Percentiles rank a stretch among this genome's conserved stretches.
Conservation (phyloP, 1,284 basidiomycete species). For the Takashimella koratensis region DNA sequence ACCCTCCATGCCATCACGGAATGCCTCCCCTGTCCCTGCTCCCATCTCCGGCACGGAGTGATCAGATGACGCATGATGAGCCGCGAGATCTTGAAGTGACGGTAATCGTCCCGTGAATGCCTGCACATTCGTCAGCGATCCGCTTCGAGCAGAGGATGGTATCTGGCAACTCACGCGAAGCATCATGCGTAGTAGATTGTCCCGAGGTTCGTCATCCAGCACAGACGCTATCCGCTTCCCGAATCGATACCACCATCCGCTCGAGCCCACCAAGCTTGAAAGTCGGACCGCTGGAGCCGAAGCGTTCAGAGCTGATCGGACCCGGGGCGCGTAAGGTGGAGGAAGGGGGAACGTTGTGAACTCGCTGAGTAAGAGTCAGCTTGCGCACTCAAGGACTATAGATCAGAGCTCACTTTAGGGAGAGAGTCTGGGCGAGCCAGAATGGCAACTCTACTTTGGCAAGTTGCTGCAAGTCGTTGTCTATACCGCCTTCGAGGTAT, state of each 20-base stretch:
- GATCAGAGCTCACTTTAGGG: constrained; percentile 63
- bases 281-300: constrained; percentile 75
- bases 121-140: constrained; percentile 49
- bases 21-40: constrained; percentile 58
- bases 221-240: constrained; percentile 75
- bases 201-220: constrained; percentile 67
- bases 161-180: constrained; percentile 10
- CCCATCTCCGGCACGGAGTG: constrained; percentile 46
- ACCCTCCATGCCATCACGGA: constrained; percentile 80
- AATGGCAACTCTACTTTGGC: constrained; percentile 75
- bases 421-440: constrained; percentile 79
- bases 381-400: background rate
- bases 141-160: too few relatives aligned
- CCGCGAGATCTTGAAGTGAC: constrained; percentile 81
- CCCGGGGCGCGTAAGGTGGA: constrained; percentile 65
- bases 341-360: constrained; percentile 83
- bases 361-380: constrained; percentile 55
- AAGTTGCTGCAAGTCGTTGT: constrained; percentile 68
- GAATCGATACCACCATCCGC: constrained; percentile 84
- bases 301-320: constrained; percentile 77
- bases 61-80: constrained; percentile 71
- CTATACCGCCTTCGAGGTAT: constrained; percentile 75
- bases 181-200: constrained; percentile 54
- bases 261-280: constrained; percentile 74
- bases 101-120: constrained; percentile 73